phyloP scores from a whole-genome alignment of 352 stramenopile species.

The Pythium scleroteichum region DNA sequence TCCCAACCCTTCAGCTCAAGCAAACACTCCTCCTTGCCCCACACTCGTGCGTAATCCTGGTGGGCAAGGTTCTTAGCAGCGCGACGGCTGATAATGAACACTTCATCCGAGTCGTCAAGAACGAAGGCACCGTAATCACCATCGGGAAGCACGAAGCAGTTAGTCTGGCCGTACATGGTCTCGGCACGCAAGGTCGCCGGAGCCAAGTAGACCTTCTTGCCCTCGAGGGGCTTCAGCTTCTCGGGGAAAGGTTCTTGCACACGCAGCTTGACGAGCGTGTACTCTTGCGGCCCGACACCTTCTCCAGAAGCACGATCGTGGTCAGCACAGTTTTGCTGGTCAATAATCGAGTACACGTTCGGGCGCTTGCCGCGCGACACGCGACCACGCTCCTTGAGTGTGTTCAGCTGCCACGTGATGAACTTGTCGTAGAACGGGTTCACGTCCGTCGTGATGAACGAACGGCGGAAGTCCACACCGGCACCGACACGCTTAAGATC shows the following conservation, averaged over 20 bases:
- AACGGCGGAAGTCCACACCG: constrained; percentile 97
- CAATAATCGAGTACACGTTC: constrained; percentile 98
- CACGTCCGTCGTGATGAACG: constrained; percentile 99
- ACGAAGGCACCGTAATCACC: constrained; percentile 99
- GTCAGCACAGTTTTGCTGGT: constrained; percentile 99
- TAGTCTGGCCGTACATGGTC: constrained; percentile 99
- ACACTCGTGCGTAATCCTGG: constrained; percentile 91
- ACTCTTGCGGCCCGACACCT: constrained; percentile 98
- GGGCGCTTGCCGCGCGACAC: constrained; percentile 96
- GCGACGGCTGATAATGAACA: constrained; percentile 95
- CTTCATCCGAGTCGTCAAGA: constrained; percentile 91
- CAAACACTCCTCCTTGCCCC: constrained; percentile 88
- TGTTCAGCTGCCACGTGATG: constrained; percentile 99
- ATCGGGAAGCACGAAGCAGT: constrained; percentile 99
- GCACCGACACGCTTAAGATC: constrained; percentile 98
- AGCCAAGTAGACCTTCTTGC: constrained; percentile 96
- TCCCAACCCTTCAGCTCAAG: constrained; percentile 95
- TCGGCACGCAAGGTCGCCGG: constrained; percentile 98
- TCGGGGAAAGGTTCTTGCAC: constrained; percentile 83
- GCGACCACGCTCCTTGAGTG: constrained; percentile 90
- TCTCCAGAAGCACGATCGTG: constrained; percentile 98
- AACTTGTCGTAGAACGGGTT: constrained; percentile 99
- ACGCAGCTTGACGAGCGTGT: constrained; percentile 98
- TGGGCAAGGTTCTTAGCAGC: constrained; percentile 95
- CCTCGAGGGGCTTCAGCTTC: constrained; percentile 72